phyloP scores from a whole-genome alignment of 371 early-diverging fungal genomes.

The Catenaria anguillulae region DNA sequence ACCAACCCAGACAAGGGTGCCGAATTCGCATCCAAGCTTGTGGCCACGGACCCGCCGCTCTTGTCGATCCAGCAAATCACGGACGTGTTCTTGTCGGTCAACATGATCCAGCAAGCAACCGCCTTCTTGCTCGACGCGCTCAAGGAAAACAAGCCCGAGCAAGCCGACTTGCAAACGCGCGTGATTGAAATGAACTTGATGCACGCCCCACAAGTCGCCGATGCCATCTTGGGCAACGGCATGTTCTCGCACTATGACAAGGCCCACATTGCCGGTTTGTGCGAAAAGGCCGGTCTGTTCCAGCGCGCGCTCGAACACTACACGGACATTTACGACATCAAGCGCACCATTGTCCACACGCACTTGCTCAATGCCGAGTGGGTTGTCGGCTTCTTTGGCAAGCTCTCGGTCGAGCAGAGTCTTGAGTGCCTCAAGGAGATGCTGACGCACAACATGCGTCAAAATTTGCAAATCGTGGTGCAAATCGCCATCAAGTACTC shows the following conservation, averaged over 20 bases:
- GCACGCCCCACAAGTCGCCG: slow-evolving; percentile 94
- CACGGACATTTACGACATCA: slow-evolving; percentile 87
- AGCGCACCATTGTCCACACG: slow-evolving; percentile 85
- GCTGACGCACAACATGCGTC: slow-evolving; percentile 66
- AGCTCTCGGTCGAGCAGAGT: slow-evolving; percentile 81
- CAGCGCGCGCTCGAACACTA: slow-evolving; percentile 95
- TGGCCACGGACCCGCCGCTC: slow-evolving; percentile 73
- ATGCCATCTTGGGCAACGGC: slow-evolving; percentile 87
- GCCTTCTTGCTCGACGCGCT: slow-evolving; percentile 89
- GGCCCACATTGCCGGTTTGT: slow-evolving; percentile 72
- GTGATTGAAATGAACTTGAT: slow-evolving; percentile 93
- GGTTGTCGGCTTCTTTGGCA: slow-evolving; percentile 82
- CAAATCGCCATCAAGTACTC: slow-evolving; percentile 93
- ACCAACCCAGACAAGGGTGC: slow-evolving; percentile 82
- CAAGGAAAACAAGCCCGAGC: slow-evolving; percentile 75
- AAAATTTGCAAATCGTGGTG: slow-evolving; percentile 86
- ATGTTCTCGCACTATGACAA: slow-evolving; percentile 92
- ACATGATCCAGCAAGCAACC: slow-evolving; percentile 90
- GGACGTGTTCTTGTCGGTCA: slow-evolving; percentile 80
- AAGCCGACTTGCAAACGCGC: slow-evolving; percentile 82
- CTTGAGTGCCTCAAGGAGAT: slow-evolving; percentile 86
- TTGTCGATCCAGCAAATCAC: slow-evolving; percentile 75
- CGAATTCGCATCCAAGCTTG: slow-evolving; percentile 77
- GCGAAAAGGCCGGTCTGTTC: slow-evolving; percentile 91
- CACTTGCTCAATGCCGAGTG: slow-evolving; percentile 69